Evolutionary conservation across 805 yeast genomes (phyloP).

Genomic region (Geotrichum ghanense): DNA sequence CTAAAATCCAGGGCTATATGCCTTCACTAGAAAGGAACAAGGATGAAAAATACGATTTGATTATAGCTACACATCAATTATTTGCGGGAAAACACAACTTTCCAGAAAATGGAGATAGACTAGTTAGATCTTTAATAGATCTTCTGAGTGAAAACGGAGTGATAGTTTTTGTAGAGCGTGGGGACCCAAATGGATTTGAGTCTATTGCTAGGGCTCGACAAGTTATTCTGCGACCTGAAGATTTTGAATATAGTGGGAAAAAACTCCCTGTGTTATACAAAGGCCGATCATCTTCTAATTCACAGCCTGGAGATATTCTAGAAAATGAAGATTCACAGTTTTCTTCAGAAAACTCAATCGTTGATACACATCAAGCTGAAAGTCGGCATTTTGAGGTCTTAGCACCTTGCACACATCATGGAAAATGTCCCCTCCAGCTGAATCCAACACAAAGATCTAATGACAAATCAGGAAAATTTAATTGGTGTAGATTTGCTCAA

Average conservation of each 20-base stretch:
- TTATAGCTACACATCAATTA: slow-evolving; percentile 73
- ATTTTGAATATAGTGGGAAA: slow-evolving; percentile 19
- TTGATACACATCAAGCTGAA: slow-evolving; percentile 25
- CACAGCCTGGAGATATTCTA: neutral
- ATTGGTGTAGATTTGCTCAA: slow-evolving; percentile 67
- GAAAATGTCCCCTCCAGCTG: slow-evolving; percentile 73
- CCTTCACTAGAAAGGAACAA: slow-evolving; percentile 33
- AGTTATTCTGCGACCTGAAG: slow-evolving; percentile 72
- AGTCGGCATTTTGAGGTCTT: slow-evolving; percentile 41
- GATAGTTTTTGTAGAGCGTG: slow-evolving; percentile 72
- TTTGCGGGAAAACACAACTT: slow-evolving; percentile 47
- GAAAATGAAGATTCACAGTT: neutral
- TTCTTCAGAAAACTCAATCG: slow-evolving; percentile 24
- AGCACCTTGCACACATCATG: slow-evolving; percentile 90
- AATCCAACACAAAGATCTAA: slow-evolving; percentile 34
- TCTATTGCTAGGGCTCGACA: slow-evolving; percentile 84
- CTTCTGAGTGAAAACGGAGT: slow-evolving; percentile 70
- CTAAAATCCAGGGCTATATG: slow-evolving; percentile 42
- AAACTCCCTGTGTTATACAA: slow-evolving; percentile 12
- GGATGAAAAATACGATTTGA: slow-evolving; percentile 53
- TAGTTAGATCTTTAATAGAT: slow-evolving; percentile 44
- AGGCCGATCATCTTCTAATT: neutral
- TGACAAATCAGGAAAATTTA: slow-evolving; percentile 26
- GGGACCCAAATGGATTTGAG: slow-evolving; percentile 84
- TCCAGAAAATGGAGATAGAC: slow-evolving; percentile 64